Evolutionary conservation across 2,329 filamentous ascomycete species (phyloP).

Genomic region (Thermoascus crustaceus): DNA sequence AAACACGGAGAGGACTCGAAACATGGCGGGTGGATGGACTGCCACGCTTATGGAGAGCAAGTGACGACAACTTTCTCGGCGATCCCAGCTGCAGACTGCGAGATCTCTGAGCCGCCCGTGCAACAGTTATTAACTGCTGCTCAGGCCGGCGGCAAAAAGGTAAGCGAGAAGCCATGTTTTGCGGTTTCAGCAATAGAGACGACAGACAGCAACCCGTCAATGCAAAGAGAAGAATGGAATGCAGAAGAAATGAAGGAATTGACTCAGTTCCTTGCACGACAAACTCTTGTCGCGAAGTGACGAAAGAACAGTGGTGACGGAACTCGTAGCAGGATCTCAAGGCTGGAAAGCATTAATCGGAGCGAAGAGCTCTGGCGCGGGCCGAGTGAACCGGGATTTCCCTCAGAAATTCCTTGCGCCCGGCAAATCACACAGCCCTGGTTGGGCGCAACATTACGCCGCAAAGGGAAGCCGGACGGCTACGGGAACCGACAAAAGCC

Average conservation of each 20-base stretch:
- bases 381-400: slow-evolving; percentile 24
- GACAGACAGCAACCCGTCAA: slow-evolving; percentile 4
- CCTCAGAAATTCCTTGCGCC: slow-evolving; percentile 15
- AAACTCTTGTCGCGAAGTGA: background rate
- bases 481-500: slow-evolving; percentile 14
- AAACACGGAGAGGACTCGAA: slow-evolving; percentile 19
- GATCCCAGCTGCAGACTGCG: slow-evolving; percentile 13
- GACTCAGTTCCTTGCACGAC: background rate
- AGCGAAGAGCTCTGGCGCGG: slow-evolving; percentile 8
- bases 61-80: slow-evolving; percentile 20
- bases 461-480: background rate
- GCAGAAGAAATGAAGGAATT: background rate
- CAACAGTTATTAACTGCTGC: slow-evolving; percentile 23
- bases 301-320: slow-evolving; percentile 9
- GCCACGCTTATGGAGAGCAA: slow-evolving; percentile 13
- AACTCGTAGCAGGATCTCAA: slow-evolving; percentile 12
- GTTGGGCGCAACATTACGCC: slow-evolving; percentile 6
- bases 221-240: background rate
- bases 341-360: slow-evolving; percentile 3
- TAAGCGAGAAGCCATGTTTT: slow-evolving; percentile 33
- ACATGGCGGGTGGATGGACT: slow-evolving; percentile 7
- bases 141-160: slow-evolving; percentile 27
- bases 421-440: slow-evolving; percentile 13
- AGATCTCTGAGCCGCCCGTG: slow-evolving; percentile 20
- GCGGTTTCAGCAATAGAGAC: slow-evolving; percentile 2